phyloP scores from a whole-genome alignment of 192 early-diverging fungal genomes.

The Mortierella alpina region DNA sequence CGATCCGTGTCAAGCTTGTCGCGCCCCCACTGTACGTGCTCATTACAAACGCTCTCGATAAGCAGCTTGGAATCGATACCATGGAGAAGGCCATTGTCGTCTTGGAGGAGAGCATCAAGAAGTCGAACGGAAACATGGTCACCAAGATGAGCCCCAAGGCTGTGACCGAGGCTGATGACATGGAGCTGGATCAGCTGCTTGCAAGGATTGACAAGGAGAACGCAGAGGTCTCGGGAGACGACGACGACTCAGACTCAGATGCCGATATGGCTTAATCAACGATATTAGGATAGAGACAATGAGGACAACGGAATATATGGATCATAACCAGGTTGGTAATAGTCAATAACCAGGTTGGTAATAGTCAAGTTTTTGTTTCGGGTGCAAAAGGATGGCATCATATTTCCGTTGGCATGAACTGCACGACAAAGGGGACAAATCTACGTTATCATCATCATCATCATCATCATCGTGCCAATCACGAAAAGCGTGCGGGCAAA shows the following conservation, averaged over 20 bases:
- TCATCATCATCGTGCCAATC: too few species aligned
- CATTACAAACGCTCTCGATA: slow-evolving; percentile 86
- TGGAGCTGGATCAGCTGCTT: slow-evolving; percentile 91
- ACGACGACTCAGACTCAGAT: slow-evolving; percentile 81
- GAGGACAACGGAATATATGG: neutral
- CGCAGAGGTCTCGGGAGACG: slow-evolving; percentile 92
- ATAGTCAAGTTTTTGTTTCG: slow-evolving; percentile 38
- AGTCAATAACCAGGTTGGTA: too few species aligned
- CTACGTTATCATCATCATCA: too few species aligned
- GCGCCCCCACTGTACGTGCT: slow-evolving; percentile 97
- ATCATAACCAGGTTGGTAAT: too few species aligned
- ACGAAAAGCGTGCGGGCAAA: too few species aligned
- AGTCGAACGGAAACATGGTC: slow-evolving; percentile 75
- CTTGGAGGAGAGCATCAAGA: slow-evolving; percentile 84
- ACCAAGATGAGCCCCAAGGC: slow-evolving; percentile 94
- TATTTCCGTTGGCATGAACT: too few species aligned
- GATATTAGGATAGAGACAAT: neutral
- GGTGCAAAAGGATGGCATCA: slow-evolving; percentile 28
- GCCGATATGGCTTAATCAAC: slow-evolving; percentile 44
- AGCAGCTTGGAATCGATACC: slow-evolving; percentile 82
- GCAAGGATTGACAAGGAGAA: slow-evolving; percentile 92
- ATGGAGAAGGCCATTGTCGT: slow-evolving; percentile 90
- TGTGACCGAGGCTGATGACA: slow-evolving; percentile 92
- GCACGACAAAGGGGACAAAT: too few species aligned
- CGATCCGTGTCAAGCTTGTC: slow-evolving; percentile 86